Evolutionary conservation across 495 filamentous ascomycete species (phyloP), one percentile per base, ranked within the genome.

Genomic region (Physcia stellaris): DNA sequence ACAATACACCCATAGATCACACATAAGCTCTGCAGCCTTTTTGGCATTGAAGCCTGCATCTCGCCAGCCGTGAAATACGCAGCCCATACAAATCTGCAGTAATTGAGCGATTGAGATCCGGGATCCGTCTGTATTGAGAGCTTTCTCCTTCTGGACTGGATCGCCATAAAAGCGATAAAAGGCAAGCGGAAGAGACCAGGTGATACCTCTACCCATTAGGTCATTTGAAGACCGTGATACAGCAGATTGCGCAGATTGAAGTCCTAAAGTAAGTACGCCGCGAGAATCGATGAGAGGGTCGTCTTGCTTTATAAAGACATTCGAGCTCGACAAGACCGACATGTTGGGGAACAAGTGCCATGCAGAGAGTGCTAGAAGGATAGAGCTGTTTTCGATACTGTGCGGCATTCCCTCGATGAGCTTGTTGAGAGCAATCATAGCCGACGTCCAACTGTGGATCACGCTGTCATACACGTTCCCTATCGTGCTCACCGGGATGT

Each of bases 261-360:
- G 34, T 12, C 50, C 50, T 13, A 54, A 4, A 1, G 49, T 54
- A 6, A 54, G 20, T 10, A 48, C 23, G 15, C 48, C 45, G 1
- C 48, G 32, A 2, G 22, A 22, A 2, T 16, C 27, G 17, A 57
- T 21, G 15, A 55, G 36, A 21, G 22, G 21, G 32, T 57, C 54
- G 6, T 45, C 23, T 20, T 48, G 46, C 15, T 43, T 21, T 26
- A 55, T 24, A n/a, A 12, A 3, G 2, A 3, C 11, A 1, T 11
- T 26, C 12, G 11, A 32, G 18, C 19, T 16, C 6, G 41, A 37
- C 0, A 51, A 9, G 18, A 50, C 42, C 20, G 47, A 11, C 29
- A 64, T 42, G 31, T 63, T 50, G 1, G 57, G 60, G 32, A 56
- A 62, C 11, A 63, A 11, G 49, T 64, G 60, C 60, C 58, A 64